phyloP scores from a whole-genome alignment of 1,284 basidiomycete species.

The Tilletia indica region DNA sequence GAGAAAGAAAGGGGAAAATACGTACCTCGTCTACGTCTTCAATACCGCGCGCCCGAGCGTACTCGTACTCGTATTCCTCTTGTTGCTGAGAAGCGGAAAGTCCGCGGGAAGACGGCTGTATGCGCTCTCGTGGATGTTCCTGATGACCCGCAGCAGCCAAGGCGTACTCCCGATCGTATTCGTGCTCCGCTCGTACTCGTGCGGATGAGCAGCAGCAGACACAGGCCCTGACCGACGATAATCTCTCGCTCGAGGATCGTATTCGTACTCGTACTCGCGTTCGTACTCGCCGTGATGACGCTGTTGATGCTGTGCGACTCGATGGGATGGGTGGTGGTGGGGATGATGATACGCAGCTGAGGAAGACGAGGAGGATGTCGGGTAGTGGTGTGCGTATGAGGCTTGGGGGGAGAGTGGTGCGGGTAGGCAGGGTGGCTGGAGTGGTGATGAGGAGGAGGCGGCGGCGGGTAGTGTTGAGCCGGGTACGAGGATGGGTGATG shows the following conservation, averaged over 20 bases:
- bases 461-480: background rate
- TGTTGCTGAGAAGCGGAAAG: background rate
- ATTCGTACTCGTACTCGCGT: conserved; percentile 8
- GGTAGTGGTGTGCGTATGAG: background rate
- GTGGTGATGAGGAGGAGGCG: background rate
- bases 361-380: background rate
- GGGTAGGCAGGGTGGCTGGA: background rate
- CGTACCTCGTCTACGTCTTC: conserved; percentile 12
- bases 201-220: background rate
- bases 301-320: background rate
- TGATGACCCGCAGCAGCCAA: background rate
- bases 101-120: background rate
- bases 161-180: too few species aligned
- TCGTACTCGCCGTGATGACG: background rate
- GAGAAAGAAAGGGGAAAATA: background rate
- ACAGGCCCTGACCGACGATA: too few species aligned
- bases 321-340: background rate
- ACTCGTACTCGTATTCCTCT: conserved; percentile 11
- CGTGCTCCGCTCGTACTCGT: background rate
- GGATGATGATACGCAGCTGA: background rate
- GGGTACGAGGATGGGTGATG: conserved; percentile 1
- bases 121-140: background rate
- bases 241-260: background rate
- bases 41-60: background rate
- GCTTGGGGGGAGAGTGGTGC: background rate